Base-by-base conservation (phyloP, 257 asterid species). In the Coffea canephora region DNA sequence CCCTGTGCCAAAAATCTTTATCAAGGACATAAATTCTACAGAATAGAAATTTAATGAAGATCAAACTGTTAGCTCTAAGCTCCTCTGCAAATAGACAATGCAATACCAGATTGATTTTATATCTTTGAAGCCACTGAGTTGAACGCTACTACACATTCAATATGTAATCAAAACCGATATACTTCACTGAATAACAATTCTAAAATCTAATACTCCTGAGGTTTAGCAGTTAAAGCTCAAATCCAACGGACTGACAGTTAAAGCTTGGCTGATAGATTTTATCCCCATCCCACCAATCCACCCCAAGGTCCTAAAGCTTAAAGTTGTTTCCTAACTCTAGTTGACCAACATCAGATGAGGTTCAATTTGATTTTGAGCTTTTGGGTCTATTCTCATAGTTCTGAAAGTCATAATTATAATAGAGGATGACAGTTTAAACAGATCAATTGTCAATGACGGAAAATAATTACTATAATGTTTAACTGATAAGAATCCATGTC, bases 1-100 rank as follows among this genome's bases (percentile, higher is more conserved):
- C 97, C 99, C 98, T 94, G 91, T 61, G 57, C 77, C 80, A 81
- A 87, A 78, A 78, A 76, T 62, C 16, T 8, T 71, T 15, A 31
- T 66, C 49, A 64, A 67, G 6, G 50, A 74, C 65, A 9, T 6
- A 70, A 68, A 75, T 0, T 31, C 3, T 66, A 46, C 41, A 49
- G 49, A 73, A 4, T 49, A 70, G 50, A 18, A 34, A 48, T 5
- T 49, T n/a, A 65, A 13, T 43, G 43, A 76, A 62, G 43, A 67
- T 57, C 43, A 39, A 54, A 36, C 52, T 52, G 8, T 5, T 55
- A 75, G 57, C 3, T 59, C 16, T 11, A 74, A 75, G 57, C 3
- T 59, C 9, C 61, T 14, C 12, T 21, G 69, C 21, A 61, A 45
- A 75, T 59, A 39, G 7, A 41, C 3, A 75, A 41, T 61, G 6